Percentiles rank a stretch among this genome's conserved stretches.
Conservation (phyloP, 257 asterid genomes). For the Solanum appendiculatum region DNA sequence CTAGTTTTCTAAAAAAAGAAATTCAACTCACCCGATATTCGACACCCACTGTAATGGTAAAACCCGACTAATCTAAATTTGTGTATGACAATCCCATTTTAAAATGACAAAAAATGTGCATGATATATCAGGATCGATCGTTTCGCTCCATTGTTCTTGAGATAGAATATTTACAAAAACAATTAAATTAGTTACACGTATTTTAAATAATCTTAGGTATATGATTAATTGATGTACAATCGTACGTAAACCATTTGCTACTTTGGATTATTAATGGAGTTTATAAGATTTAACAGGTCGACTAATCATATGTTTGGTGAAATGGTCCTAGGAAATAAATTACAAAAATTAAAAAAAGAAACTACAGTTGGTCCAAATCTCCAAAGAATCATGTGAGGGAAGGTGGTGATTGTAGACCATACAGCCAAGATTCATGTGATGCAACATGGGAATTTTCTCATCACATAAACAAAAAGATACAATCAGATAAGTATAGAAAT, state of each 20-base stretch:
- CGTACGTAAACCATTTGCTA: not conserved
- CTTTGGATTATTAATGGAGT: not conserved
- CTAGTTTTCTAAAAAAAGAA: not conserved
- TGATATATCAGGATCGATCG: no score
- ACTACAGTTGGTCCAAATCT: not conserved
- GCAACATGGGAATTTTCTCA: constrained; percentile 12
- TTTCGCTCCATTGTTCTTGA: not conserved
- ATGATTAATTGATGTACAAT: not conserved
- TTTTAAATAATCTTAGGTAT: not conserved
- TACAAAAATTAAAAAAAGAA: no score
- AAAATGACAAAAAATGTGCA: not conserved
- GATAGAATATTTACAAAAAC: not conserved
- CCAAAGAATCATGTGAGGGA: constrained; percentile 46
- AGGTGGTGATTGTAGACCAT: constrained; percentile 17
- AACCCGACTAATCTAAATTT: not conserved
- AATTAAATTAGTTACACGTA: not conserved
- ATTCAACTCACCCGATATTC: not conserved
- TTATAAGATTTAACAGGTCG: not conserved
- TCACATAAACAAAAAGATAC: not conserved
- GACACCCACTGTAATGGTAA: not conserved
- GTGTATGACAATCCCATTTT: not conserved
- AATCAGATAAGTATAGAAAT: not conserved
- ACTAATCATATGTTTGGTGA: not conserved
- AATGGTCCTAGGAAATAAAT: not conserved
- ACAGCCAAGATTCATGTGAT: constrained; percentile 49